A percentile compares a stretch with the other conserved stretches of the same genome.
Evolutionary conservation across 495 filamentous ascomycete genomes (phyloP).

Genomic region (Acidiella bohemica): DNA sequence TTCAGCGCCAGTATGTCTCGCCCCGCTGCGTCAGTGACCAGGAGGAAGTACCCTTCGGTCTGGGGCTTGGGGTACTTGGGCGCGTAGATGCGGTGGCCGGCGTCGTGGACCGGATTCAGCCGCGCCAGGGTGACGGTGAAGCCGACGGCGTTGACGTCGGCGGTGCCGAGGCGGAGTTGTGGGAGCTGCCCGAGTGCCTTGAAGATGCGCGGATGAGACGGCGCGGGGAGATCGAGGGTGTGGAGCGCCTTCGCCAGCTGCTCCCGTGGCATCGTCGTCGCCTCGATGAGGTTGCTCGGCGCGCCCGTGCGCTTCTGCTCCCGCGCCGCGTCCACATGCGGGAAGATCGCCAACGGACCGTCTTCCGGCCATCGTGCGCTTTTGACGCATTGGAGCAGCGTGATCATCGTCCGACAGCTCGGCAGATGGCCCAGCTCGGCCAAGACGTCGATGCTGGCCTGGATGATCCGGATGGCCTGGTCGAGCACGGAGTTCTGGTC

Average conservation of each 20-base stretch:
- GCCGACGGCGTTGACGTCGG: constrained; percentile 43
- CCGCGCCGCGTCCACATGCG: constrained; percentile 48
- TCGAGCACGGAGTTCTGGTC: constrained; percentile 75
- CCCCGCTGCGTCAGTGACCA: constrained; percentile 48
- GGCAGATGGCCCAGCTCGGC: constrained; percentile 76
- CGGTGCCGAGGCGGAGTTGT: constrained; percentile 48
- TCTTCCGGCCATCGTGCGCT: constrained; percentile 84
- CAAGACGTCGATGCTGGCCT: constrained; percentile 82
- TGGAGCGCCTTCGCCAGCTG: constrained; percentile 20
- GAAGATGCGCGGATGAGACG: constrained; percentile 32
- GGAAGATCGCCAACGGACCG: constrained; percentile 62
- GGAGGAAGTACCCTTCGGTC: constrained; percentile 82
- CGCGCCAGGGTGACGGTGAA: constrained; percentile 53
- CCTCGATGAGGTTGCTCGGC: constrained; percentile 29
- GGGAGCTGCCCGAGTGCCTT: constrained; percentile 52
- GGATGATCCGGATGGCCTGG: constrained; percentile 89
- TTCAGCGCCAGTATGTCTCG: constrained; percentile 80
- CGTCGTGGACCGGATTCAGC: constrained; percentile 41
- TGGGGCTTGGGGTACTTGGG: constrained; percentile 89
- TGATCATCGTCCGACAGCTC: constrained; percentile 64
- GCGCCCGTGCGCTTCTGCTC: constrained; percentile 30
- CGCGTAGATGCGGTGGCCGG: constrained; percentile 62
- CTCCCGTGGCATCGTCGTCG: constrained; percentile 32
- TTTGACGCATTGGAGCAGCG: constrained; percentile 80
- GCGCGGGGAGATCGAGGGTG: constrained; percentile 21